phyloP scores from a whole-genome alignment of 1,139 yeast species.

The Scheffersomyces segobiensis region DNA sequence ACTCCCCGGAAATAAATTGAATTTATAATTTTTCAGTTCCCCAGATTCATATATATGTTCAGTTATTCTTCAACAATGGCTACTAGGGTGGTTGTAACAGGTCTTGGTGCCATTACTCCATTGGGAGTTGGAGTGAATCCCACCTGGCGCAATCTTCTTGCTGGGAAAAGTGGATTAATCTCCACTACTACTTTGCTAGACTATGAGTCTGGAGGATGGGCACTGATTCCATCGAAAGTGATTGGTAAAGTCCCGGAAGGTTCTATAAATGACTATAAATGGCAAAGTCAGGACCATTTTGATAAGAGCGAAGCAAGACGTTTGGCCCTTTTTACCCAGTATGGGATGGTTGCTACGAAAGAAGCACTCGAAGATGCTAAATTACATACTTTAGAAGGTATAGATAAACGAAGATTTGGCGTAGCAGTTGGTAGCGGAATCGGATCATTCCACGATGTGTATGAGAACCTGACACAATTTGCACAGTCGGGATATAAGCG shows the following conservation, averaged over 20 bases:
- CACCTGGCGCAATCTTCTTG: slow-evolving; percentile 55
- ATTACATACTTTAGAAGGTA: slow-evolving; percentile 4
- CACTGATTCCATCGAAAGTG: slow-evolving; percentile 69
- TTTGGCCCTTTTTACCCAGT: slow-evolving; percentile 73
- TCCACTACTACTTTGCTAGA: slow-evolving; percentile 52
- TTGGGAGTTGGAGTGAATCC: slow-evolving; percentile 67
- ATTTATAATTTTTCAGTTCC: background rate
- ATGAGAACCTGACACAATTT: slow-evolving; percentile 57
- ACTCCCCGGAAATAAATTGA: background rate
- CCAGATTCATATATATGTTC: background rate
- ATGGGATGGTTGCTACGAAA: slow-evolving; percentile 71
- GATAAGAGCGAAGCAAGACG: slow-evolving; percentile 53
- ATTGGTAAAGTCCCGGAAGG: slow-evolving; percentile 74
- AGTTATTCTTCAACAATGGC: slow-evolving; percentile 1
- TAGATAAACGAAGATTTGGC: slow-evolving; percentile 37
- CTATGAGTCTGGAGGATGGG: slow-evolving; percentile 47
- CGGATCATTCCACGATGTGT: slow-evolving; percentile 81
- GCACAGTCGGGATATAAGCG: slow-evolving; percentile 59
- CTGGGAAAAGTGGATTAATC: slow-evolving; percentile 55
- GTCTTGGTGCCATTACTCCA: slow-evolving; percentile 84
- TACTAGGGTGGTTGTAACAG: slow-evolving; percentile 82
- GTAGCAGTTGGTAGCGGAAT: slow-evolving; percentile 93
- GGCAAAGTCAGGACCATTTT: slow-evolving; percentile 50
- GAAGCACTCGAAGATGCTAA: slow-evolving; percentile 76
- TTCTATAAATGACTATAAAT: slow-evolving; percentile 45